These are phyloP conservation scores for Tephrocybe sp. DNA, from an alignment of 768 basidiomycete genomes.

Conservation along the genomic window DNA sequence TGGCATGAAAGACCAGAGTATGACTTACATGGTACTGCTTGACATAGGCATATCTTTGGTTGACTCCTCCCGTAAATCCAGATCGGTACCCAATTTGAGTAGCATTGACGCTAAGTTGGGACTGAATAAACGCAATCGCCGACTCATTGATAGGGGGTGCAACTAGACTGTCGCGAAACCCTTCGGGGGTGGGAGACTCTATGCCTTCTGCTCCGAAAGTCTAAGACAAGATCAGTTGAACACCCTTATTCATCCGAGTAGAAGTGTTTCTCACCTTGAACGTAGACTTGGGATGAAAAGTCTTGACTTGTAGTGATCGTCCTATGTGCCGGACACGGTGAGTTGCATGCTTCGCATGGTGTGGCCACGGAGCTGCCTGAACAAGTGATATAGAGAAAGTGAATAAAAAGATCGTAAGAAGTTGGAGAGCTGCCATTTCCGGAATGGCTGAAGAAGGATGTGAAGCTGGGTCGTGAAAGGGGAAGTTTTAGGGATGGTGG, in stretches of 20 bases:
- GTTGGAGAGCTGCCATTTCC: constrained; percentile 28
- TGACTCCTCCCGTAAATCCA: constrained; percentile 18
- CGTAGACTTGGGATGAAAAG: constrained; percentile 24
- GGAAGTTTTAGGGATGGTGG: constrained; percentile 10
- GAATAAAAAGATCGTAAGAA: constrained; percentile 25
- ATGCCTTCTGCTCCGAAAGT: constrained; percentile 26
- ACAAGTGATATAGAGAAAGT: constrained; percentile 21
- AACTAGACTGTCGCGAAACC: constrained; percentile 14
- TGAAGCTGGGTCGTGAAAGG: constrained; percentile 10
- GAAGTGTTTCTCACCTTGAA: constrained; percentile 18
- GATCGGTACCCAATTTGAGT: constrained; percentile 19
- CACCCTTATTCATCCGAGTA: too few relatives aligned
- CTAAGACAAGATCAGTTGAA: constrained; percentile 7
- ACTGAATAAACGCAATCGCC: constrained; percentile 27
- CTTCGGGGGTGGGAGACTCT: constrained; percentile 18
- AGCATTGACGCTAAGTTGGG: constrained; percentile 22
- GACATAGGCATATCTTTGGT: constrained; percentile 26
- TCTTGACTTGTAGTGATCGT: constrained; percentile 21
- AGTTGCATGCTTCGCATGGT: constrained; percentile 26
- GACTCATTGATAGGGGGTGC: constrained; percentile 24
- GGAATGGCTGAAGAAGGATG: constrained; percentile 17
- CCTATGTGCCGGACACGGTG: constrained; percentile 28
- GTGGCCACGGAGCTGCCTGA: constrained; percentile 31
- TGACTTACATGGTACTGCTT: constrained; percentile 28
- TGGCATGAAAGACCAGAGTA: too few relatives aligned